Evolutionary conservation across 2,329 filamentous ascomycete species (phyloP).

Genomic region (Cyanodermella asteris): DNA sequence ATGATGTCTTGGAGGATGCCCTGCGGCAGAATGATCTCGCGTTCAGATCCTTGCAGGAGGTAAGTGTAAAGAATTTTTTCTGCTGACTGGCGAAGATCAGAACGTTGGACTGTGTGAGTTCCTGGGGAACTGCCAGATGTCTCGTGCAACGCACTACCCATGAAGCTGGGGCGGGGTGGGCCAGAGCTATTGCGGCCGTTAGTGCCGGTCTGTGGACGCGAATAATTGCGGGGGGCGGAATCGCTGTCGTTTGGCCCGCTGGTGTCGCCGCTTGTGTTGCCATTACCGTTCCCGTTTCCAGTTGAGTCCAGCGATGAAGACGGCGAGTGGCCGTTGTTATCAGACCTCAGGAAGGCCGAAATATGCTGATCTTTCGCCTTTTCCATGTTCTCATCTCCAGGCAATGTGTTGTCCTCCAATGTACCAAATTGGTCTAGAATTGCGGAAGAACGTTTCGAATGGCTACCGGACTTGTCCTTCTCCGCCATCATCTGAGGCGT

Average conservation of each 20-base stretch:
- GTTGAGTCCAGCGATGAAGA: too few species aligned
- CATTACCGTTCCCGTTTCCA: constrained; percentile 4
- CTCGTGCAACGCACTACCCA: constrained; percentile 40
- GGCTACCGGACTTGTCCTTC: constrained; percentile 53
- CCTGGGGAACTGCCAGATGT: constrained; percentile 12
- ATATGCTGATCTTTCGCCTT: constrained; percentile 71
- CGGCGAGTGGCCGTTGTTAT: too few species aligned
- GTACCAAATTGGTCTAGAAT: constrained; percentile 55
- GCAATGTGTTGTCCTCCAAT: constrained; percentile 34
- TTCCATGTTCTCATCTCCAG: constrained; percentile 40
- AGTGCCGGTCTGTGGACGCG: constrained; percentile 20
- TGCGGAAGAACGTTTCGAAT: constrained; percentile 71
- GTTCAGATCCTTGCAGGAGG: constrained; percentile 78
- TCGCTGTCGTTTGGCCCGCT: too few species aligned
- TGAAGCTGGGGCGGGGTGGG: constrained; percentile 33
- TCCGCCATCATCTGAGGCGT: constrained; percentile 81
- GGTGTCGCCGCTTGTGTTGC: constrained; percentile 13
- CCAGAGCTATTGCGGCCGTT: constrained; percentile 22
- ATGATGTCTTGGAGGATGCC: constrained; percentile 74
- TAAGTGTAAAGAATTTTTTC: constrained; percentile 99
- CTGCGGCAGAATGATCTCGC: constrained; percentile 83
- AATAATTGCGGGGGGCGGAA: constrained; percentile 11
- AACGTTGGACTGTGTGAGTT: constrained; percentile 60
- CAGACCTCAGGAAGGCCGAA: constrained; percentile 62
- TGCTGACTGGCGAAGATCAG: constrained; percentile 78